Evolutionary conservation across 176 grass and related monocot genomes (phyloP), one percentile per base, ranked within the genome.

Genomic region (Paspalum notatum): DNA sequence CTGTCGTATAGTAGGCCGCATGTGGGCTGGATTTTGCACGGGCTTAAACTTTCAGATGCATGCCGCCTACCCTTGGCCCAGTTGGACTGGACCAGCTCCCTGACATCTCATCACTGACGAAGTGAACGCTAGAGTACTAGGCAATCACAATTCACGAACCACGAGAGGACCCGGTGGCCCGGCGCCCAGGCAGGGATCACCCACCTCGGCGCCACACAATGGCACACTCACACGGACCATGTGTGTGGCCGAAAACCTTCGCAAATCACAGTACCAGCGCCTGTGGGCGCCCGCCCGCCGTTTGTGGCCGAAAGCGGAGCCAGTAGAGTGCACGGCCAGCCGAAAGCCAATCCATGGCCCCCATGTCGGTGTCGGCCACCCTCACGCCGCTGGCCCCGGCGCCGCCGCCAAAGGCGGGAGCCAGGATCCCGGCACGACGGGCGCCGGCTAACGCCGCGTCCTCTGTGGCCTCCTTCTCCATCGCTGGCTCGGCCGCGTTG

Each of bases 311-410:
- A 82, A 12, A 82, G 24, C 75, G 49, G 48, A 72, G 77, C 37
- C n/a, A 62, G 40, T 80, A 75, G 63, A 62, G 43, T 68, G 68
- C 76, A 60, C 41, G 76, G 62, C 38, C 24, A 89, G 26, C 24
- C 55, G 57, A 46, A 39, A 82, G 87, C 57, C 66, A 79, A 81
- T 82, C 66, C 66, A 81, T 90, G 66, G 73, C 79, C 78, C 72
- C 83, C 57, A 72, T 76, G 71, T 82, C 87, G 50, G 78, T 72
- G 58, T 66, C 78, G 27, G 57, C 78, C 21, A 58, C 74, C 66
- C 49, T 77, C 27, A 9, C 72, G 62, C 78, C 82, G 56, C 25
- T 61, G 44, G 44, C 44, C 46, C 44, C 66, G 60, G 17, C 88
- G 20, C 78, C 80, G 14, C 24, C 74, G 56, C 16, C 78, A 38